Base-by-base conservation (phyloP, 139 green algal species). In the Nannochloris sp. region DNA sequence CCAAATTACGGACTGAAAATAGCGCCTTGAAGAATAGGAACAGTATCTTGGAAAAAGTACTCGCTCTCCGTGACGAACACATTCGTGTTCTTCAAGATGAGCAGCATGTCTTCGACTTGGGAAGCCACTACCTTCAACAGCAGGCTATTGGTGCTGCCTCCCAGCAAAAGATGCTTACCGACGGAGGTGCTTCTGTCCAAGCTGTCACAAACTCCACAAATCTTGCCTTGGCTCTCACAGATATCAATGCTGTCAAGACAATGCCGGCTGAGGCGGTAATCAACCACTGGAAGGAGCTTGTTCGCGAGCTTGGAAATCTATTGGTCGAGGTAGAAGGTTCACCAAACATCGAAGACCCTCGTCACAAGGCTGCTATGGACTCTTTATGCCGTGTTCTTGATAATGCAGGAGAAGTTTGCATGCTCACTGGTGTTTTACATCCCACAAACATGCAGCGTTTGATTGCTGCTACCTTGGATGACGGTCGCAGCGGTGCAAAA, bases 21-120 rank as follows among this genome's bases (percentile, higher is more conserved):
- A 69, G 53, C 31, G 25, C 31, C 12, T 44, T 84, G 13, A 64
- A 77, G 39, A 80, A 70, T 53, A 51, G 78, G 30, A 84, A 84
- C 47, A 67, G 51, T 14, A 73, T 84, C 5, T 44, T 84, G 56
- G 78, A 84, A 44, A 84, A 84, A 62, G 67, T 84, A 44, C 61
- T 84, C 37, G 63, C 62, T 15, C 65, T 84, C 35, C 53, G 71
- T 3, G 75, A 73, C 44, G 70, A 78, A 51, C 71, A 78, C 59
- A 78, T 78, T 45, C 65, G 71, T 25, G 59, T 74, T 35, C 53
- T 78, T 34, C 71, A 78, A 58, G 65, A 78, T 31, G 71, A 78
- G 53, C 65, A 78, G 65, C 65, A 74, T 35, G 64, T 65, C 0
- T 65, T 65, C 32, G 59, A 65, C 23, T 33, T 65, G 35, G 59